These are phyloP conservation scores for Phytophthora pinifolia DNA, from an alignment of 352 stramenopile genomes.

Conservation along the genomic window DNA sequence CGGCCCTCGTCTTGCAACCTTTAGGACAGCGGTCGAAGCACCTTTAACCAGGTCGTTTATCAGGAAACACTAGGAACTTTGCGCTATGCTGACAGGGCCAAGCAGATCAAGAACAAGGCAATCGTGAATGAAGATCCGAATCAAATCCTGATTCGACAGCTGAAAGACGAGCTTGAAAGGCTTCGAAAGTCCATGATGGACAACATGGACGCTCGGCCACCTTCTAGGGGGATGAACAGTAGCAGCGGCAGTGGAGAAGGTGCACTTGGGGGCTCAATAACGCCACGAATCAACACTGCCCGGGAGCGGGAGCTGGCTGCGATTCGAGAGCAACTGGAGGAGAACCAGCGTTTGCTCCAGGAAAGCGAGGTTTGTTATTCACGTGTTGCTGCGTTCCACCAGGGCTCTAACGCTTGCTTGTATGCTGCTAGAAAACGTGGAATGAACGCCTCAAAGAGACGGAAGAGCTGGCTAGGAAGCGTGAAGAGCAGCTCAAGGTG, in stretches of 20 bases:
- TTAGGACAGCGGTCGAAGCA: neutral
- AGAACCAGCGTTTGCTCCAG: constrained; percentile 69
- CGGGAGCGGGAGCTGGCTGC: constrained; percentile 56
- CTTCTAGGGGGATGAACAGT: constrained; percentile 40
- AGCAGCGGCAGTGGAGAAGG: constrained; percentile 12
- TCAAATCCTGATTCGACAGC: constrained; percentile 80
- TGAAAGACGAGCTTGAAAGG: constrained; percentile 80
- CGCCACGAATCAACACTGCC: constrained; percentile 38
- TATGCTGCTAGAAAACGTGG: constrained; percentile 65
- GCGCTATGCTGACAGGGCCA: constrained; percentile 89
- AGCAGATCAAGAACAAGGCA: constrained; percentile 94
- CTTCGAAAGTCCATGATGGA: constrained; percentile 73
- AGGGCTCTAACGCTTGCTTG: neutral
- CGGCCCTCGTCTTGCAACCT: neutral
- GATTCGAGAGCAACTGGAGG: constrained; percentile 77
- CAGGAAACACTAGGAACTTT: constrained; percentile 91
- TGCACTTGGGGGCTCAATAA: constrained; percentile 20
- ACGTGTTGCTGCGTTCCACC: neutral
- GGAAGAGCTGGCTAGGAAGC: constrained; percentile 77
- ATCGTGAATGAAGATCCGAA: constrained; percentile 93
- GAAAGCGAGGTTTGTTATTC: constrained; percentile 63
- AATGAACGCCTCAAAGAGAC: constrained; percentile 77
- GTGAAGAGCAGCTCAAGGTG: constrained; percentile 77
- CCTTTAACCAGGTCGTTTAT: constrained; percentile 4
- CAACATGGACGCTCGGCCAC: constrained; percentile 51